Percentiles rank a stretch among this genome's conserved stretches.
Conservation (phyloP, 1,284 basidiomycete species). For the Apiotrichum brassicae region DNA sequence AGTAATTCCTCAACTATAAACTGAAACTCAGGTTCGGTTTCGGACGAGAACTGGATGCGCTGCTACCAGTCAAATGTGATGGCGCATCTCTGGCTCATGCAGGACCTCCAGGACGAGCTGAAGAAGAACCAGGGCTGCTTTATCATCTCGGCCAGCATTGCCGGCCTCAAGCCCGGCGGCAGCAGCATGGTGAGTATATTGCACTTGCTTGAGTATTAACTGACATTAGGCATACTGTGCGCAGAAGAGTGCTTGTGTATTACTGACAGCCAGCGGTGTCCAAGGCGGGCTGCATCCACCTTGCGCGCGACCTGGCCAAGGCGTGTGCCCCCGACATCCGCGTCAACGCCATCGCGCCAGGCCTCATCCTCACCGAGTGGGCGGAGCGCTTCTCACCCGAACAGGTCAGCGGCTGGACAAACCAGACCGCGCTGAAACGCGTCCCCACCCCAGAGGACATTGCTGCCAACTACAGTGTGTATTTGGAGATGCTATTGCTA, state of each 20-base stretch:
- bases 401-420: slow-evolving; percentile 8
- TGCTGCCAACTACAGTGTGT: slow-evolving; percentile 14
- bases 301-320: slow-evolving; percentile 22
- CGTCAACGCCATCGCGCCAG: slow-evolving; percentile 24
- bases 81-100: slow-evolving; percentile 24
- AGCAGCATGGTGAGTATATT: slow-evolving; percentile 21
- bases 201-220: not conserved
- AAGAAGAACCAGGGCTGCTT: slow-evolving; percentile 18
- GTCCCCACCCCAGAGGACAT: slow-evolving; percentile 17
- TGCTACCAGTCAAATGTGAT: slow-evolving; percentile 23
- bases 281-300: slow-evolving; percentile 23
- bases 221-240: slow-evolving; percentile 1
- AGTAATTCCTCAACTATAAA: slow-evolving; percentile 1
- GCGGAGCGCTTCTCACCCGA: slow-evolving; percentile 17
- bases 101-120: slow-evolving; percentile 20
- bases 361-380: slow-evolving; percentile 27
- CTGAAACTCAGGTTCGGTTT: slow-evolving; percentile 13
- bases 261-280: slow-evolving; percentile 16
- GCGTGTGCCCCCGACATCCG: slow-evolving; percentile 18
- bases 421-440: slow-evolving; percentile 12
- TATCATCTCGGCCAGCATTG: slow-evolving; percentile 18
- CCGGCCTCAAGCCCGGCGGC: slow-evolving; percentile 20
- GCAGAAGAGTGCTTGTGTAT: not conserved
- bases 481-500: not conserved
- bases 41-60: slow-evolving; percentile 21